A percentile compares a stretch with the other conserved stretches of the same genome.
Conservation (phyloP, 2,329 filamentous ascomycete species). For the Pseudogymnoascus sp. region DNA sequence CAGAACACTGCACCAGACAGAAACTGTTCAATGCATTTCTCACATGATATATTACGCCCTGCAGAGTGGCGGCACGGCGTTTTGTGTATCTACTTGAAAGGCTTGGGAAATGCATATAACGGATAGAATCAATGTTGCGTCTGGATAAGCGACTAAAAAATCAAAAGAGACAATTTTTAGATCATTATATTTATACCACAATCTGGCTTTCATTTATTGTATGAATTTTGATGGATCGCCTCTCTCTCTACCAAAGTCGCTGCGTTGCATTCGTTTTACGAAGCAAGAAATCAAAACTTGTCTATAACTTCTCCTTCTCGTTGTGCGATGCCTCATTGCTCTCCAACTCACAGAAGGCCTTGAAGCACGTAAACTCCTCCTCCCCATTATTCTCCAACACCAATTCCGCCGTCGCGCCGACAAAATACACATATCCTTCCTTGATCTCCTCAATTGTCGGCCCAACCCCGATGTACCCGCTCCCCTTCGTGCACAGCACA, state of each 20-base stretch:
- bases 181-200: slow-evolving; percentile 12
- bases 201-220: slow-evolving; percentile 1
- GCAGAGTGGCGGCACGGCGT: background rate
- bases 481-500: slow-evolving; percentile 79
- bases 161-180: background rate
- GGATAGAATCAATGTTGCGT: background rate
- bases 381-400: slow-evolving; percentile 65
- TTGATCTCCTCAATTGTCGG: slow-evolving; percentile 69
- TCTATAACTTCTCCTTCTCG: slow-evolving; percentile 24
- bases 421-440: slow-evolving; percentile 72
- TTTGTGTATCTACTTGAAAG: background rate
- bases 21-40: background rate
- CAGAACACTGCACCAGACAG: background rate
- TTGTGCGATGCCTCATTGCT: slow-evolving; percentile 31
- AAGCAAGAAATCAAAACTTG: background rate
- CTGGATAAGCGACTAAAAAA: slow-evolving; percentile 6
- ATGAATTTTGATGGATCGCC: background rate
- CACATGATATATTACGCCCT: background rate
- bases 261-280: background rate
- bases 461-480: slow-evolving; percentile 78
- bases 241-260: background rate
- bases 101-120: background rate
- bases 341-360: slow-evolving; percentile 85
- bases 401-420: slow-evolving; percentile 80
- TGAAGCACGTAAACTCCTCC: slow-evolving; percentile 79